A percentile compares a stretch with the other conserved stretches of the same genome.
Conservation (phyloP, 345 rosid species). For the Gynandropsis gynandra region DNA sequence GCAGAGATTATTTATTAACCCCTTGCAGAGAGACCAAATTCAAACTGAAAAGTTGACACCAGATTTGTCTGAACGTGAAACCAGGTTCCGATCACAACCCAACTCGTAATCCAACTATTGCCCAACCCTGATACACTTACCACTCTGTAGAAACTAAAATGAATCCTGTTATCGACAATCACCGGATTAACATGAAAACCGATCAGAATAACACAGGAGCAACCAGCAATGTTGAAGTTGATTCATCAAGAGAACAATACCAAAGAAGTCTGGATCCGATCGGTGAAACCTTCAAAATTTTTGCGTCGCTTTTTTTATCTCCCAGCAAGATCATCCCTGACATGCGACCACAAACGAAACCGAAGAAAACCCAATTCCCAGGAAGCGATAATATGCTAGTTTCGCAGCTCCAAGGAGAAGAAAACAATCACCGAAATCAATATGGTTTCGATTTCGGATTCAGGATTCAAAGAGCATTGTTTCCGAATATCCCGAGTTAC, state of each 20-base stretch:
- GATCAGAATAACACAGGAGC: not conserved
- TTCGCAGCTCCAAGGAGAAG: not conserved
- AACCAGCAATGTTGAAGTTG: no score
- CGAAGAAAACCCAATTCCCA: conserved; percentile 12
- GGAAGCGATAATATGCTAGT: not conserved
- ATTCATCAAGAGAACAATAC: no score
- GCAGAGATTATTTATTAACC: conserved; percentile 12
- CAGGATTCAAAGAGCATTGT: no score
- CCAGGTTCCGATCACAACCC: conserved; percentile 1
- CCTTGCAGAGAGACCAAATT: conserved; percentile 17
- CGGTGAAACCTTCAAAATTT: conserved; percentile 1
- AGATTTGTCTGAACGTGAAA: conserved; percentile 7
- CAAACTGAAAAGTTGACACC: not conserved
- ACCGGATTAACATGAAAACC: not conserved
- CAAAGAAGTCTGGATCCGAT: conserved; percentile 1
- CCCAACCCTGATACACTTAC: not conserved
- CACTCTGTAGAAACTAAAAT: not conserved
- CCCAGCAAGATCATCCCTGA: conserved; percentile 2
- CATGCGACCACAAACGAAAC: not conserved
- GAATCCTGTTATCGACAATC: not conserved
- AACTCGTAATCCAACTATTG: not conserved
- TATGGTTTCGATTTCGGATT: no score
- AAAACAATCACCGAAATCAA: not conserved
- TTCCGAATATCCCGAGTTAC: no score
- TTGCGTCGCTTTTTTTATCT: not conserved